A percentile compares a stretch with the other conserved stretches of the same genome.
phyloP scores from a whole-genome alignment of 2,329 filamentous ascomycete genomes.

The Pseudonectria buxi region DNA sequence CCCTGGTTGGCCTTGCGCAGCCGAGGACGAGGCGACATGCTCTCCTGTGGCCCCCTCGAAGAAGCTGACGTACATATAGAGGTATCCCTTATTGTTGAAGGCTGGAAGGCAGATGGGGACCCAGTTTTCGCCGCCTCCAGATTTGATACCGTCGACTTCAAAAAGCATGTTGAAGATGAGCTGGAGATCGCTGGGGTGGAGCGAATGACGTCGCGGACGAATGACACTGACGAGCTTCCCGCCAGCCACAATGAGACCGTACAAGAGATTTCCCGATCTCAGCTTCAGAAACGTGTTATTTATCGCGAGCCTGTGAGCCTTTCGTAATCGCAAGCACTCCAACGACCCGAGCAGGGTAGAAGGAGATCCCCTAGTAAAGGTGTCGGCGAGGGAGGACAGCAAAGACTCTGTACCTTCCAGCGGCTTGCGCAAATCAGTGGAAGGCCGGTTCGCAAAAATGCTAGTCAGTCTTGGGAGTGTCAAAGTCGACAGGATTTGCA shows the following conservation, averaged over 20 bases:
- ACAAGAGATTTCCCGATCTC: slow-evolving; percentile 72
- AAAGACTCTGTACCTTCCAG: slow-evolving; percentile 87
- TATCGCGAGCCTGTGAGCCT: slow-evolving; percentile 77
- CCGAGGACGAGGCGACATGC: slow-evolving; percentile 39
- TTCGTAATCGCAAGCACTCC: slow-evolving; percentile 88
- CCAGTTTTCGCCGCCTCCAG: slow-evolving; percentile 91
- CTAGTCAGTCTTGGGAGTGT: slow-evolving; percentile 80
- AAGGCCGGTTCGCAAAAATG: slow-evolving; percentile 84
- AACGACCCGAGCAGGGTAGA: slow-evolving; percentile 82
- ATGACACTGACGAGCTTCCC: slow-evolving; percentile 92
- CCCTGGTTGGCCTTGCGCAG: slow-evolving; percentile 58
- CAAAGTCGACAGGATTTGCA: slow-evolving; percentile 94
- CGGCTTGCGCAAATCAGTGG: slow-evolving; percentile 85
- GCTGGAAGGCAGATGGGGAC: slow-evolving; percentile 91
- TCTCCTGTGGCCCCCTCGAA: slow-evolving; percentile 53
- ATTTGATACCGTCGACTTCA: slow-evolving; percentile 84
- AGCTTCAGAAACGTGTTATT: slow-evolving; percentile 81
- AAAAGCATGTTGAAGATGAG: slow-evolving; percentile 99
- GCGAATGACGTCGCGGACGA: slow-evolving; percentile 84
- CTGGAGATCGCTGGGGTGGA: slow-evolving; percentile 92
- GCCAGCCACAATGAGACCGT: slow-evolving; percentile 88
- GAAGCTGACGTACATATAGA: slow-evolving; percentile 99
- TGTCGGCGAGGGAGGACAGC: slow-evolving; percentile 86
- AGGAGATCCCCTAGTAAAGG: slow-evolving; percentile 86
- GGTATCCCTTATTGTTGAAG: slow-evolving; percentile 92